Evolutionary conservation across 1,284 basidiomycete genomes (phyloP), one percentile per base, ranked within the genome.

Genomic region (Leccinum pachyderme): DNA sequence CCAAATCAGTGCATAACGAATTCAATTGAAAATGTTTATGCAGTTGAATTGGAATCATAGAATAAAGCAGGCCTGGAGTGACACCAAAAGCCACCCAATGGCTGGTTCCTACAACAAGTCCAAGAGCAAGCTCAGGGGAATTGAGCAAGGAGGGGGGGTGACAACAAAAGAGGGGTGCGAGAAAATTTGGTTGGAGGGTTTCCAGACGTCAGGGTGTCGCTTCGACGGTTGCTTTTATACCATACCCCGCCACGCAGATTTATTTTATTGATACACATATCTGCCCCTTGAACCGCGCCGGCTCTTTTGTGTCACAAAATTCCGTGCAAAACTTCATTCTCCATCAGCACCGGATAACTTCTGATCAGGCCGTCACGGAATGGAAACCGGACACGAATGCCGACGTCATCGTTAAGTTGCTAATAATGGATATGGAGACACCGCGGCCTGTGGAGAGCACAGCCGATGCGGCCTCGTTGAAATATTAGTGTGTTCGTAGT

Each of bases 11-110:
- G 53, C 55, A 24, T 59, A 58, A 55, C 71, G 65, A 57, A 60
- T 70, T 63, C 67, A 5, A 72, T 7, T 54, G 68, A 67, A 70
- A 27, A 47, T 63, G 67, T 56, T 45, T 54, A 52, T 33, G 54
- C 59, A 37, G 47, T 27, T 63, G 60, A 68, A 54, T 72, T 71
- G 71, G 68, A 61, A 49, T 72, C 68, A 69, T 65, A 71, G 70
- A 49, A 64, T 39, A 72, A 51, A 70, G 56, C n/a, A 64, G 52
- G 31, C 1, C 4, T 43, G 58, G 64, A 61, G 68, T 71, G 71
- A 69, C 68, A 61, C 71, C 65, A 68, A 57, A 52, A 46, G 56
- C 60, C 54, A 59, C 28, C 54, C 49, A 51, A 46, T 41, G 49
- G 45, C 37, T 59, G 52, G 57, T 48, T 28, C 51, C 48, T 59